These are phyloP conservation scores for Apiosordaria backusii DNA, from an alignment of 495 filamentous ascomycete genomes.

Conservation along the genomic window DNA sequence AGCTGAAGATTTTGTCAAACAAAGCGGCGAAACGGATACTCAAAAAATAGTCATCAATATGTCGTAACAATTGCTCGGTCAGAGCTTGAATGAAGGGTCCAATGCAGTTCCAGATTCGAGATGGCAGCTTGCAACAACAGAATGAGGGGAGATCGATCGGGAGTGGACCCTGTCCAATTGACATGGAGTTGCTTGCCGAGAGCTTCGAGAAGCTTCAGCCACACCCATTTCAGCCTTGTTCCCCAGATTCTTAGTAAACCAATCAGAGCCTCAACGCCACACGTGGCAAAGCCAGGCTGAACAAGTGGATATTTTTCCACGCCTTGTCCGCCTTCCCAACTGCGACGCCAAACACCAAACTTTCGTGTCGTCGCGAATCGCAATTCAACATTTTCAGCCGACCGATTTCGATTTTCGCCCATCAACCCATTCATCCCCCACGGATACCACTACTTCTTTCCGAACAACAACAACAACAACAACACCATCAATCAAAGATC, in stretches of 20 bases:
- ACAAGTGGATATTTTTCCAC: not conserved
- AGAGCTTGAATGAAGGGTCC: not conserved
- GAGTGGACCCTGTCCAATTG: not conserved
- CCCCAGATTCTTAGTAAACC: not conserved
- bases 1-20: not conserved
- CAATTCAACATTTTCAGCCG: not conserved
- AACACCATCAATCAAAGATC: not conserved
- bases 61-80: not conserved
- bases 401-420: not conserved
- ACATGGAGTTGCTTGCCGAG: not conserved
- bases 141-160: not conserved
- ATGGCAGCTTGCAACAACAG: not conserved
- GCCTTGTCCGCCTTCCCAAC: not conserved
- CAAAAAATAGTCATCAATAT: not conserved
- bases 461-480: not conserved
- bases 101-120: not conserved
- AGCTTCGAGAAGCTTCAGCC: slow-evolving; percentile 25
- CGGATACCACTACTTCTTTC: not conserved
- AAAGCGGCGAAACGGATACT: not conserved
- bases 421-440: not conserved
- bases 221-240: slow-evolving; percentile 16
- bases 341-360: slow-evolving; percentile 9
- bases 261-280: not conserved
- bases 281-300: slow-evolving; percentile 9
- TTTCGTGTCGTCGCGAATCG: slow-evolving; percentile 1